Base-by-base conservation (phyloP, 2,329 filamentous ascomycete genomes). In the Verticillium zaregamsianum region DNA sequence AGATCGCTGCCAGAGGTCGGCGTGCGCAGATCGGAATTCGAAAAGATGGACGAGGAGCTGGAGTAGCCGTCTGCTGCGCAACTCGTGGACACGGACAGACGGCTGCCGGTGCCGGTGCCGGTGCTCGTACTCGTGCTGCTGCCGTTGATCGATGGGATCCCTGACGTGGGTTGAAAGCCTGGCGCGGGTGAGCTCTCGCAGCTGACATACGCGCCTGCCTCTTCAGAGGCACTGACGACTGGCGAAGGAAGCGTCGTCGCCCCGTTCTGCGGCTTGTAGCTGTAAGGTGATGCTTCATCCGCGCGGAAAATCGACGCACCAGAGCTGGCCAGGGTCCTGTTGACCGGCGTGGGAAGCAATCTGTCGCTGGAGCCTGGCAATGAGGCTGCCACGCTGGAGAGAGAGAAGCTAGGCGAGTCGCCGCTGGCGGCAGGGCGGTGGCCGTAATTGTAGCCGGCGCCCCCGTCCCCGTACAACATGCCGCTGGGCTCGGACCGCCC, bases 321-420 rank as follows among this genome's bases (percentile, higher is more conserved):
- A 0, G 73, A 67, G 40, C 70, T 69, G 9, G 70, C 68, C 33
- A 75, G 39, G 0, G 71, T 70, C n/a, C 73, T 71, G 32, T 70
- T 73, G 9, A 72, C 67, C 3, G 74, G 73, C 4, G 76, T 73
- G 1, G 77, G 76, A 1, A 79, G 69, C 14, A 74, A 64, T 11
- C 72, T 69, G 17, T 74, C 73, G 12, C 71, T 67, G 31, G 71
- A 60, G 5, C 68, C 69, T 0, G 77, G 77, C 0, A 80, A 70
- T 0, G 77, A 76, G 0, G 77, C 75, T 6, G 77, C 76, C 61
- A 79, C 76, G 49, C 71, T 70, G 0, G 76, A 75, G n/a, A 80
- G 70, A 7, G 76, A 77, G 63, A 79, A 77, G 52, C 70, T 74
- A 3, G 75, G 69, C 54, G 40, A 67, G 20, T 67, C 65, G 1